A percentile compares a stretch with the other conserved stretches of the same genome.
Evolutionary conservation across 1,284 basidiomycete genomes (phyloP).

Genomic region (Cryptococcus deneoformans): DNA sequence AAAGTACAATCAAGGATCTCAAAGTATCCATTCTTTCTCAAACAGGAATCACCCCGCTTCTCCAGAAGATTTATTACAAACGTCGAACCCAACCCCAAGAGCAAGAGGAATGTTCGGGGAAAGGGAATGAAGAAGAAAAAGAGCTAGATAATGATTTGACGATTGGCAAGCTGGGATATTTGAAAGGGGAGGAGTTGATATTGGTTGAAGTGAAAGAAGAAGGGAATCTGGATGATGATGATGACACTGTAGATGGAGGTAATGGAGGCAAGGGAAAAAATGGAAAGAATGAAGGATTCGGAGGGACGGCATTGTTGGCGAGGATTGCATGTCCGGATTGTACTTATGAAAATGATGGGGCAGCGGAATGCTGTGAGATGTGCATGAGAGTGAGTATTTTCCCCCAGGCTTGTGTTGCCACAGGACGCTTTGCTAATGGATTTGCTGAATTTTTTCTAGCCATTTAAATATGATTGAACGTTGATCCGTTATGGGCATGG

Average conservation of each 20-base stretch:
- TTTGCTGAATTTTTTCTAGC: no score
- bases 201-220: slow-evolving; percentile 27
- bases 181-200: slow-evolving; percentile 22
- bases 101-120: no score
- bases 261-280: no score
- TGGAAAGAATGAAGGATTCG: slow-evolving; percentile 29
- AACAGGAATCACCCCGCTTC: slow-evolving; percentile 25
- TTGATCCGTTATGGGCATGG: no score
- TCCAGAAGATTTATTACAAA: slow-evolving; percentile 24
- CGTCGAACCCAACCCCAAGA: no score
- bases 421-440: no score
- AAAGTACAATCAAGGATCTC: slow-evolving; percentile 30
- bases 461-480: no score
- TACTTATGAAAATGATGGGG: slow-evolving; percentile 27
- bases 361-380: slow-evolving; percentile 15
- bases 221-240: slow-evolving; percentile 13
- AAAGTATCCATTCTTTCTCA: slow-evolving; percentile 25
- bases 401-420: not conserved
- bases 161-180: slow-evolving; percentile 25
- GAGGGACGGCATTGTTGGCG: slow-evolving; percentile 34
- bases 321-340: slow-evolving; percentile 27
- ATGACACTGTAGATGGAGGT: slow-evolving; percentile 1
- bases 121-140: not conserved
- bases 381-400: slow-evolving; percentile 13
- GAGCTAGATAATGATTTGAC: slow-evolving; percentile 28